Evolutionary conservation across 2,329 filamentous ascomycete genomes (phyloP), one percentile per base, ranked within the genome.

Genomic region (Cercospora janseana): DNA sequence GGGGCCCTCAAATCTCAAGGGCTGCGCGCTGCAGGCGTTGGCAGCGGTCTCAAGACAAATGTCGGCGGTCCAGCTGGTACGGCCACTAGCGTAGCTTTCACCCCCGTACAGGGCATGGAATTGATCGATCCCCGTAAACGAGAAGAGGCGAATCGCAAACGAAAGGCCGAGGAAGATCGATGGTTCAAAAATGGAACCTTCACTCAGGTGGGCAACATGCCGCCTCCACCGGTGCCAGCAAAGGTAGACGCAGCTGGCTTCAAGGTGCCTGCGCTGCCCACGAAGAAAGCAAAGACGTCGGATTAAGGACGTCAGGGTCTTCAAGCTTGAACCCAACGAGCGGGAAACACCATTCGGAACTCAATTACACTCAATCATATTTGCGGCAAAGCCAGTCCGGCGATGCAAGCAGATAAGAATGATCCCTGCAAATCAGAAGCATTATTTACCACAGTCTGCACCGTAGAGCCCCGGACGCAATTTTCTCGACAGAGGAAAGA

Each of bases 131-230:
- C 93, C 16, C 95, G 93, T 75, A 82, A 87, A 50, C 84, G 90
- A 60, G 87, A 88, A 6, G 90, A 96, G 73, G 79, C 95, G 68
- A 90, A 80, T 66, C 80, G 89, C 62, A 97, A 97, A 75, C 78
- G 90, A 57, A 94, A 95, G 68, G 91, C 89, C 0, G 93, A 97
- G 57, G 89, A 95, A 67, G 92, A 97, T 66, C 79, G 89, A 28
- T 98, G 90, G 86, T 98, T 98, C 76, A 95, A 93, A 70, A 88
- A 89, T 38, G 93, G 93, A n/a, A 91, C 88, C 0, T 98, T 98
- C 66, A 96, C 93, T 6, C 91, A 96, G 69, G 80, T 95, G 49
- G 83, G 83, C 13, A 64, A 64, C 23, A 46, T 46, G 43, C 54
- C 41, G 32, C 52, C 40, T 37, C 46, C 44, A 54, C 58, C 38